Evolutionary conservation across 768 basidiomycete genomes (phyloP).

Genomic region (Pulveroboletus sp.): DNA sequence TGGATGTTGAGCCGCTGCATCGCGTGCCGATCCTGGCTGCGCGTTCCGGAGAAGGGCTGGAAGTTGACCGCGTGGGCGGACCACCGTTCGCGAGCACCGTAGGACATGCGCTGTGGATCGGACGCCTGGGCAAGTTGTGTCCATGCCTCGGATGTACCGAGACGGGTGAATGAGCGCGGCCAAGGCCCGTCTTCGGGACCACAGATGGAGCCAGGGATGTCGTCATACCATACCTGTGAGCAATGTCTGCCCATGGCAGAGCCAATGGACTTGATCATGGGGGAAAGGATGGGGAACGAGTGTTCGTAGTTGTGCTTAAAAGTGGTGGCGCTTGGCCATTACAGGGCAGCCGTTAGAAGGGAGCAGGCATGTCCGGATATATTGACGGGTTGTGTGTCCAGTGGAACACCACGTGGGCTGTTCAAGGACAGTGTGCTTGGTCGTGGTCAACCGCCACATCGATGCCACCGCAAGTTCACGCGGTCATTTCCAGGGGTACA

Average conservation of each 20-base stretch:
- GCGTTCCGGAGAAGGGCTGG: constrained; percentile 53
- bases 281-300: constrained; percentile 5
- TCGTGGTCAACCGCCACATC: background rate
- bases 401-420: constrained; percentile 27
- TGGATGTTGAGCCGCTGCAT: constrained; percentile 54
- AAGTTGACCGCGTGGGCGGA: constrained; percentile 65
- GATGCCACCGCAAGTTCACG: too few relatives aligned
- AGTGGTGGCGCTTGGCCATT: constrained; percentile 29
- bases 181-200: constrained; percentile 64
- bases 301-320: constrained; percentile 21
- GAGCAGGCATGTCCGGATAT: constrained; percentile 20
- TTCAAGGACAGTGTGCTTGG: constrained; percentile 4
- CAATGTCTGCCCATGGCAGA: constrained; percentile 14
- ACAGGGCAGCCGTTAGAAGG: constrained; percentile 14
- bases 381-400: constrained; percentile 19
- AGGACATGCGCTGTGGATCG: constrained; percentile 45
- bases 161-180: constrained; percentile 56
- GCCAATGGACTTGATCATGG: constrained; percentile 18
- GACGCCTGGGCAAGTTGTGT: constrained; percentile 48
- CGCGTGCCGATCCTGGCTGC: constrained; percentile 64
- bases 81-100: constrained; percentile 37
- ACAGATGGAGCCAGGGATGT: constrained; percentile 61
- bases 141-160: constrained; percentile 54
- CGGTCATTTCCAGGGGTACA: constrained; percentile 20
- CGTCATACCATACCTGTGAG: constrained; percentile 52